Evolutionary conservation across 2,329 filamentous ascomycete genomes (phyloP).

Genomic region (Aspergillus sp.): DNA sequence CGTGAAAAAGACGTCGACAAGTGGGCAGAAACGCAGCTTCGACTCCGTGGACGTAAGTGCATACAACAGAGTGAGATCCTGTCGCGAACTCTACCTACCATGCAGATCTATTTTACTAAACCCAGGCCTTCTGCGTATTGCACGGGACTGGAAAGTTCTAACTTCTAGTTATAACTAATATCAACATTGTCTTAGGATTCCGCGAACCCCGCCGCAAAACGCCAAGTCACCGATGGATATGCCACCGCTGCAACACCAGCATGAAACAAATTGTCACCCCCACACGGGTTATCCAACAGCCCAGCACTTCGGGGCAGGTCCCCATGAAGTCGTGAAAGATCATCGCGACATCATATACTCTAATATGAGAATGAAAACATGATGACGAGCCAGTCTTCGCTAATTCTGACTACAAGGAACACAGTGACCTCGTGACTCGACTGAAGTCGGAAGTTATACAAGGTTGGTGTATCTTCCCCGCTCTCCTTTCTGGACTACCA

Average conservation of each 20-base stretch:
- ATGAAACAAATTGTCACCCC: conserved; percentile 18
- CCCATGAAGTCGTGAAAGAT: conserved; percentile 22
- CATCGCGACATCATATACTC: conserved; percentile 4
- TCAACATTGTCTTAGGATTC: conserved; percentile 28
- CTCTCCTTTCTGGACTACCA: conserved; percentile 7
- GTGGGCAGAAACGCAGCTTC: conserved; percentile 40
- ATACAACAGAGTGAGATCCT: conserved; percentile 24
- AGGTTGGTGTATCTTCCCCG: conserved; percentile 37
- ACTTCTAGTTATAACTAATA: conserved; percentile 33
- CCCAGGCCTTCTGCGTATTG: conserved; percentile 18
- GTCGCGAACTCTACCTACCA: conserved; percentile 15
- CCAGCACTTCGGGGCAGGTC: conserved; percentile 31
- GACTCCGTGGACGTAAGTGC: conserved; percentile 46
- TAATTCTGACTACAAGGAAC: conserved; percentile 24
- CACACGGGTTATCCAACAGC: not conserved
- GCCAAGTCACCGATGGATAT: conserved; percentile 32
- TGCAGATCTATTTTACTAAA: conserved; percentile 18
- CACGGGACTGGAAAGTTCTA: conserved; percentile 20
- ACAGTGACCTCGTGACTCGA: conserved; percentile 18
- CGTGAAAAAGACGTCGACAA: conserved; percentile 35
- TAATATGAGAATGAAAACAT: conserved; percentile 12
- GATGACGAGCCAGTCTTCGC: conserved; percentile 20
- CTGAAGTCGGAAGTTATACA: conserved; percentile 25
- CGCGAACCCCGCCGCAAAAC: conserved; percentile 33
- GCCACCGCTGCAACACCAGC: conserved; percentile 31